Percentiles rank a stretch among this genome's conserved stretches.
Conservation (phyloP, 2,329 filamentous ascomycete species). For the Aspergillus pseudonomiae region DNA sequence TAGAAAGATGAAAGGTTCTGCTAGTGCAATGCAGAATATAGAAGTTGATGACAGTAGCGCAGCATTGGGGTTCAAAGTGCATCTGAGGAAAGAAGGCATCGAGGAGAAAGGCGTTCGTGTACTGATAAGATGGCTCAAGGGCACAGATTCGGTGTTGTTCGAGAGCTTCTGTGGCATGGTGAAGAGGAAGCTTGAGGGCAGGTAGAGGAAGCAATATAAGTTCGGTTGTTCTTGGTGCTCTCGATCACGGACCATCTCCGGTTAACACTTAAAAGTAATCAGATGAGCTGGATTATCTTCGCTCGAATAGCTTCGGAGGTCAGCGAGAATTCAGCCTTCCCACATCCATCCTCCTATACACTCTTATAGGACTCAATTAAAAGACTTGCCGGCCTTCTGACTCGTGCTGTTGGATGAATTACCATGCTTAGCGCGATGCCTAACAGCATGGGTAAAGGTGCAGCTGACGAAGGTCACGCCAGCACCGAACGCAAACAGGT, state of each 20-base stretch:
- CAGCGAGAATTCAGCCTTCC: too few species aligned
- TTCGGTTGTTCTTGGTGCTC: not conserved
- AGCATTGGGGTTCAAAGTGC: conserved; percentile 62
- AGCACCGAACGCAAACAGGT: not conserved
- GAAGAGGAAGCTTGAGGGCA: conserved; percentile 54
- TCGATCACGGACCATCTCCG: too few species aligned
- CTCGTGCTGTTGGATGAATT: not conserved
- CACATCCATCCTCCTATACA: too few species aligned
- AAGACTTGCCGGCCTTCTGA: too few species aligned
- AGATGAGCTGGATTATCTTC: too few species aligned
- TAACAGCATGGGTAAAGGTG: too few species aligned
- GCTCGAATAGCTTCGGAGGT: too few species aligned
- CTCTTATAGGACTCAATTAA: not conserved
- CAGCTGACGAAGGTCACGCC: not conserved
- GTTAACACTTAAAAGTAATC: not conserved
- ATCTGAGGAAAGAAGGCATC: conserved; percentile 42
- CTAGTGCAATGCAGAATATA: conserved; percentile 31
- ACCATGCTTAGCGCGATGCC: too few species aligned
- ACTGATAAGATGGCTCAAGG: conserved; percentile 72
- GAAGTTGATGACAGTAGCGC: conserved; percentile 43
- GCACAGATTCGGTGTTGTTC: conserved; percentile 72
- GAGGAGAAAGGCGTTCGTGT: conserved; percentile 52
- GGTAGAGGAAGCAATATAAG: conserved; percentile 7
- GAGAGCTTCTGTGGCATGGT: conserved; percentile 87
- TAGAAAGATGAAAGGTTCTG: conserved; percentile 51